A percentile compares a stretch with the other conserved stretches of the same genome.
Conservation (phyloP, 2,329 filamentous ascomycete species). For the Aaosphaeria arxii region DNA sequence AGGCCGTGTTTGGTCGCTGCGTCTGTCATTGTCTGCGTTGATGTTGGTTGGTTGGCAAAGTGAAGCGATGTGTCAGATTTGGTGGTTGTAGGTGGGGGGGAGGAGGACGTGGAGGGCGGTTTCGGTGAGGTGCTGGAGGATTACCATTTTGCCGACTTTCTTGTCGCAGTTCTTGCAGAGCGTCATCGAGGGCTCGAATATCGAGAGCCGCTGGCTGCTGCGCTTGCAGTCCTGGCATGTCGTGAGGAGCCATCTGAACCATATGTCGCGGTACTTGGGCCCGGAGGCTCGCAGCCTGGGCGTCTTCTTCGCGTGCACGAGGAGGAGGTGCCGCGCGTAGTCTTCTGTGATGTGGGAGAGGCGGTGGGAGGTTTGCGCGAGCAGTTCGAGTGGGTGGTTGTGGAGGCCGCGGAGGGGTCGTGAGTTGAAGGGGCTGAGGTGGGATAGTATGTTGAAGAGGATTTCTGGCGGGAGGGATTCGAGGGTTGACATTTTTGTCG, state of each 20-base stretch:
- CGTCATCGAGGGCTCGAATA: conserved; percentile 16
- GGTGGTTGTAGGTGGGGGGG: too few relatives aligned
- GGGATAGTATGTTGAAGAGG: conserved; percentile 25
- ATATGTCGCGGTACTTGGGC: conserved; percentile 18
- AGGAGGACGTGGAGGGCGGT: background rate
- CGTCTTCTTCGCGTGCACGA: conserved; percentile 15
- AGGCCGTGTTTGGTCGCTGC: conserved; percentile 17
- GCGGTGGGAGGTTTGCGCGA: conserved; percentile 21
- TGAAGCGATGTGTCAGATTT: background rate
- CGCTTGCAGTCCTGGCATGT: conserved; percentile 27
- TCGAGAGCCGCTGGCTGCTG: conserved; percentile 19
- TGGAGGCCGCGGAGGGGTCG: conserved; percentile 5
- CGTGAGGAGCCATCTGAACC: conserved; percentile 15
- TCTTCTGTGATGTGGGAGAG: conserved; percentile 25
- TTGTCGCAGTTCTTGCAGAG: conserved; percentile 28
- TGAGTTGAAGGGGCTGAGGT: conserved; percentile 8
- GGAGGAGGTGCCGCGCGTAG: conserved; percentile 25
- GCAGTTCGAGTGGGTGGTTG: conserved; percentile 12
- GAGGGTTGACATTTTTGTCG: conserved; percentile 7
- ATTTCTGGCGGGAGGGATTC: conserved; percentile 24
- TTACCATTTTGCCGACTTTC: conserved; percentile 24
- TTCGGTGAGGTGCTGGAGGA: background rate
- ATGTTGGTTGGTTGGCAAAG: background rate
- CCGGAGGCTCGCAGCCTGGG: conserved; percentile 3
- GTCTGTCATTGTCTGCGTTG: conserved; percentile 27